Percentiles rank a stretch among this genome's conserved stretches.
Conservation (phyloP, 257 asterid species). For the Solanum paucissectum region DNA sequence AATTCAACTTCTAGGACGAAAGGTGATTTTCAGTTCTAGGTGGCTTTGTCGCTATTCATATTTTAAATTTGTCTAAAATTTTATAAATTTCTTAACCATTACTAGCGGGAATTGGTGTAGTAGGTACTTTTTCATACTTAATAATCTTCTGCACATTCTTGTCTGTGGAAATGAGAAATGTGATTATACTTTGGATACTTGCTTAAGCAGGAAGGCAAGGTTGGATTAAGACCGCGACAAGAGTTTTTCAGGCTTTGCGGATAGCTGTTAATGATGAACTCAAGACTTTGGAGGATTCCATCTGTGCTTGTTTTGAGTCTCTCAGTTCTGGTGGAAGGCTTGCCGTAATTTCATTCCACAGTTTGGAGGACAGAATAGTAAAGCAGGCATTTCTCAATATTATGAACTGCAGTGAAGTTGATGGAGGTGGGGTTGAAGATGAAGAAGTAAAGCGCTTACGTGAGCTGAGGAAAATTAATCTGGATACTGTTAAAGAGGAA, state of each 20-base stretch:
- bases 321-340: conserved; percentile 87
- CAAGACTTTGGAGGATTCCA: conserved; percentile 57
- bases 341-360: conserved; percentile 86
- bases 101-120: background rate
- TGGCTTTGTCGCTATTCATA: background rate
- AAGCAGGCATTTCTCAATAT: conserved; percentile 78
- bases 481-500: conserved; percentile 26
- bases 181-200: background rate
- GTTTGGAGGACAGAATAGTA: conserved; percentile 93
- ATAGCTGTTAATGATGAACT: conserved; percentile 97
- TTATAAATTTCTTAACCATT: background rate
- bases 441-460: conserved; percentile 3
- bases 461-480: background rate
- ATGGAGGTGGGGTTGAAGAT: conserved; percentile 2
- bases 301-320: conserved; percentile 45
- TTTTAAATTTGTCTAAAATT: background rate
- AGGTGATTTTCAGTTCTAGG: conserved; percentile 33
- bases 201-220: conserved; percentile 89
- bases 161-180: background rate
- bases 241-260: conserved; percentile 88
- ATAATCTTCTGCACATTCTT: background rate
- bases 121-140: background rate
- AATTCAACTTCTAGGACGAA: conserved; percentile 54
- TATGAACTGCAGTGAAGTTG: conserved; percentile 23
- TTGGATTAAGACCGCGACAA: conserved; percentile 94